These are phyloP conservation scores for Massariosphaeria phaeospora DNA, from an alignment of 495 filamentous ascomycete species.

Conservation along the genomic window DNA sequence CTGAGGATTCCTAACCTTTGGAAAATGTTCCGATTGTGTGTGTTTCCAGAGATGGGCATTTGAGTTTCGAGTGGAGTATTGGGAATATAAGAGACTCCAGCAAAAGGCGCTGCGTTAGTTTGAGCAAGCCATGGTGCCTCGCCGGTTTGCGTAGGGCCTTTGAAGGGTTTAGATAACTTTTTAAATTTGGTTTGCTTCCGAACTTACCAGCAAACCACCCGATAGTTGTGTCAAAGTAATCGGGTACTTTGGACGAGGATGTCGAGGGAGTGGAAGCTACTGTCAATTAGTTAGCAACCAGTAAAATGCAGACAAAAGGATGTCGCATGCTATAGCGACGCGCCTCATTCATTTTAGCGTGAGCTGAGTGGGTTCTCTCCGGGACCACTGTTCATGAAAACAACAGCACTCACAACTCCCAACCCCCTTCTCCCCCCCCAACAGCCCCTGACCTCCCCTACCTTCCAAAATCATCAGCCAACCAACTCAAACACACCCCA, in stretches of 20 bases:
- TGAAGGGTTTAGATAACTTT: not conserved
- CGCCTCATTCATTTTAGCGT: no score
- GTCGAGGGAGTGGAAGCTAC: not conserved
- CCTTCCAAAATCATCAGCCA: not conserved
- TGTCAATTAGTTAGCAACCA: not conserved
- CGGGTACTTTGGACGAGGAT: constrained; percentile 38
- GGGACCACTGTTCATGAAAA: not conserved
- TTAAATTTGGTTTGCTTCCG: no score
- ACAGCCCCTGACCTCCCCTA: not conserved
- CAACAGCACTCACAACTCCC: not conserved
- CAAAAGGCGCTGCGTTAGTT: constrained; percentile 51
- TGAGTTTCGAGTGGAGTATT: constrained; percentile 56
- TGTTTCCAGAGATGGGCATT: constrained; percentile 50
- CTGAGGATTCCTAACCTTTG: constrained; percentile 50
- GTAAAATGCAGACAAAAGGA: not conserved
- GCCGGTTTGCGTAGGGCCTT: constrained; percentile 56
- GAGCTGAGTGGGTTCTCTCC: not conserved
- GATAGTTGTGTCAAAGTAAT: constrained; percentile 53
- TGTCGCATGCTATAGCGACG: no score
- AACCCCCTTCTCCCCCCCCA: not conserved
- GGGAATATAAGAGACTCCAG: constrained; percentile 48
- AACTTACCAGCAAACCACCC: constrained; percentile 39
- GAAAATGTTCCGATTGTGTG: constrained; percentile 50
- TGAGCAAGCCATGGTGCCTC: constrained; percentile 53
- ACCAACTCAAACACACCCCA: not conserved